Evolutionary conservation across 805 yeast genomes (phyloP).

Genomic region (Ogataea paraovalis): DNA sequence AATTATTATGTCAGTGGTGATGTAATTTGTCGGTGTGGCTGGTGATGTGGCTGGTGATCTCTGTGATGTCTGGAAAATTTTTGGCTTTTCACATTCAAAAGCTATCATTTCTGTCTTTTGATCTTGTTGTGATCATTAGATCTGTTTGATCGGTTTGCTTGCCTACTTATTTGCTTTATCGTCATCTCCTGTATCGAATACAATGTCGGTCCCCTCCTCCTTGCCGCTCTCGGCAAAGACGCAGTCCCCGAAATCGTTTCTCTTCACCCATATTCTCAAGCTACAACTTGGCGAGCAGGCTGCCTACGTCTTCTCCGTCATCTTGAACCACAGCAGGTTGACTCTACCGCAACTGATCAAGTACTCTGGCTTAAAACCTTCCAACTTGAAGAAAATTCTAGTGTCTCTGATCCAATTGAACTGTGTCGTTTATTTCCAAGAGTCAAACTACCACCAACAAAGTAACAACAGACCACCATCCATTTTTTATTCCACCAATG

Average conservation of each 20-base stretch:
- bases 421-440: slow-evolving; percentile 54
- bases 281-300: slow-evolving; percentile 72
- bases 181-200: too few relatives aligned
- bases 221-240: slow-evolving; percentile 39
- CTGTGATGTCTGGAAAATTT: too few relatives aligned
- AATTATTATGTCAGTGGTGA: too few relatives aligned
- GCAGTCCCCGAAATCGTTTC: slow-evolving; percentile 58
- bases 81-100: too few relatives aligned
- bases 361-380: slow-evolving; percentile 42
- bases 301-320: slow-evolving; percentile 51
- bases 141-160: background rate
- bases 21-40: too few relatives aligned
- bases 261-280: slow-evolving; percentile 50
- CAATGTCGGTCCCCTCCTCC: slow-evolving; percentile 1
- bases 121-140: background rate
- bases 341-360: slow-evolving; percentile 50
- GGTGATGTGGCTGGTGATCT: too few relatives aligned
- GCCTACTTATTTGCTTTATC: too few relatives aligned
- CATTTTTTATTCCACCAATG: slow-evolving; percentile 54
- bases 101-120: background rate
- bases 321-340: slow-evolving; percentile 67
- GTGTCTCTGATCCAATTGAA: slow-evolving; percentile 77
- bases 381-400: slow-evolving; percentile 57
- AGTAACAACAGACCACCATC: slow-evolving; percentile 11
- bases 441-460: slow-evolving; percentile 38